phyloP scores from a whole-genome alignment of 306 rosid species.

The Echinosophora koreensis region DNA sequence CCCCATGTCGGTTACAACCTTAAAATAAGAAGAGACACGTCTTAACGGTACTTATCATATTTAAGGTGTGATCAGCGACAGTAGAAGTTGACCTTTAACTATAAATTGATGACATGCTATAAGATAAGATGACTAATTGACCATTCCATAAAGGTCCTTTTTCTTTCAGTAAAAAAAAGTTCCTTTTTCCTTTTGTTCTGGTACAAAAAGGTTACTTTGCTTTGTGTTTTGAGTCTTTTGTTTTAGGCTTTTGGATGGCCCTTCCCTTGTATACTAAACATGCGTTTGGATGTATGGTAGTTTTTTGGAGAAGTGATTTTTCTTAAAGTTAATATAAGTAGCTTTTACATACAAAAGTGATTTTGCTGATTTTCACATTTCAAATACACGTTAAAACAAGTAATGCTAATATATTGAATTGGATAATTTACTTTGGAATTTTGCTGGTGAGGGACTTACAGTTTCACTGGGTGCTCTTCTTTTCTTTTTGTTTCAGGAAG shows the following conservation, averaged over 20 bases:
- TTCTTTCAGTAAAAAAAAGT: too few species aligned
- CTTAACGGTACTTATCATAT: background rate
- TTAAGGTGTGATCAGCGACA: constrained; percentile 26
- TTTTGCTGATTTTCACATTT: too few species aligned
- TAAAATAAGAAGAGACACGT: background rate
- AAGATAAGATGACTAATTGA: background rate
- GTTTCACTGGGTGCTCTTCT: background rate
- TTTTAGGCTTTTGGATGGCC: background rate
- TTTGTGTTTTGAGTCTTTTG: background rate
- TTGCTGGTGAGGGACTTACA: background rate
- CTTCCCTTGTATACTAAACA: too few species aligned
- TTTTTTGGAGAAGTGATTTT: too few species aligned
- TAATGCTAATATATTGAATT: background rate
- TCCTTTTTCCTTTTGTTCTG: background rate
- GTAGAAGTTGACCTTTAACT: constrained; percentile 1
- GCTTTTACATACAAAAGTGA: too few species aligned
- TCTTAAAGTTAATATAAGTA: too few species aligned
- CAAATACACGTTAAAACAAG: too few species aligned
- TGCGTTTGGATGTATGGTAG: too few species aligned
- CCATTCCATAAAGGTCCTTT: background rate
- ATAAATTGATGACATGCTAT: background rate
- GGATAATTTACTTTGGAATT: background rate
- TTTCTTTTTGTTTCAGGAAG: constrained; percentile 60
- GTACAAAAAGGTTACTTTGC: background rate
- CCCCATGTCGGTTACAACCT: background rate